Evolutionary conservation across 2,329 filamentous ascomycete species (phyloP), one percentile per base, ranked within the genome.

Genomic region (Aspergillus hortae): DNA sequence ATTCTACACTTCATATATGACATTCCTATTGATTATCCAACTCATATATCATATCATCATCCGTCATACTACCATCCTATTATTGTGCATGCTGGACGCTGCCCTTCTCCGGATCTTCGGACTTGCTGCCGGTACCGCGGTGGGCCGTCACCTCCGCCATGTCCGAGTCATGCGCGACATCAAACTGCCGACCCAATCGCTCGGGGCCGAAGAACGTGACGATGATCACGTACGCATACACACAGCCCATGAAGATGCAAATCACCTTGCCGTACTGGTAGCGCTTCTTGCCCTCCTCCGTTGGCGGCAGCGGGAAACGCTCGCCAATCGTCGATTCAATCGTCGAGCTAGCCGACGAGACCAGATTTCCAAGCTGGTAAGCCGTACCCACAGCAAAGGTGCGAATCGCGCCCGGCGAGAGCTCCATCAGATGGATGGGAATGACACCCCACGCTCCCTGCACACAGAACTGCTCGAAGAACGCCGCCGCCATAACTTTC

Each of bases 211-310:
- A 56, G 23, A 76, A 64, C 21, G 73, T 75, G 48, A 74, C 52
- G 2, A 85, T 7, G 54, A 86, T 83, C 4, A 79, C 74, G 64
- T 85, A 86, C 2, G 73, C 80, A 61, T 77, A 95, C 1, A 95
- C 90, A 60, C 87, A 90, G 1, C 80, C 91, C 88, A 96, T 91
- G 72, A 96, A 95, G 64, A 95, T 94, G 65, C 86, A 90, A 57
- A 95, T 92, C 9, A 95, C 90, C 61, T 86, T 86, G 36, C 89
- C 90, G 60, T 95, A 95, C 53, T 89, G 75, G 68, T 87, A 90
- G 3, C 87, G 76, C 44, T 72, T 68, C 30, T 72, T 68, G 0
- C 74, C 78, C 1, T 71, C 66, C 15, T 77, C 67, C 1, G 79
- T 80, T 0, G 81, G 74, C 0, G 84, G 77, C 3, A 95, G 77